Base-by-base conservation (phyloP, 176 grass and related monocot species). In the Coix lacrymajobi region DNA sequence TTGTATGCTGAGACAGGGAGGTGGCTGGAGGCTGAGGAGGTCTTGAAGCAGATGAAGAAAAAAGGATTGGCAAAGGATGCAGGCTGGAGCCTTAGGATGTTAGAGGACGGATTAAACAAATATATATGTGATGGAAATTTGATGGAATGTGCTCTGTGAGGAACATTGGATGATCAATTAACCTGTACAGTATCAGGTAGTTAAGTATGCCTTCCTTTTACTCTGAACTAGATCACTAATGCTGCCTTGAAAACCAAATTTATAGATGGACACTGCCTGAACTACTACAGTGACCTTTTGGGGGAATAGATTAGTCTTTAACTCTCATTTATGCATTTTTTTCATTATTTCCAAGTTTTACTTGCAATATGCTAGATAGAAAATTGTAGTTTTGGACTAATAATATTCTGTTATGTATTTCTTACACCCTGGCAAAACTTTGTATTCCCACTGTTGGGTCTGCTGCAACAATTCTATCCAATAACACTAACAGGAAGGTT, bases 21-120 rank as follows among this genome's bases (percentile, higher is more conserved):
- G 67, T 96, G 93, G 93, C 63, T 66, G 69, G 93, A 96, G 58
- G 90, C 90, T 29, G 83, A 85, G 79, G 67, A 82, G 37, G 54
- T 93, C 70, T 67, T 92, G 72, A 76, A 87, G 62, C 51, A 49
- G 70, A 87, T 88, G 83, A 96, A 85, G 71, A 72, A 82, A 81
- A 84, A 73, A 38, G 43, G 93, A 8, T 66, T 92, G 83, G 54
- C 44, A 69, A 96, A 96, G 86, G 79, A 96, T 75, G 84, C 88
- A 19, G 93, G 88, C n/a, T 85, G 85, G 93, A 92, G 83, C 73
- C 78, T 91, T 61, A 69, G 69, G 36, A 86, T 89, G 73, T 72
- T 78, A 82, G 88, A 76, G 41, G 72, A 82, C 44, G 83, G 19
- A 2, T 65, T 15, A 68, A 45, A 24, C 4, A 87, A 69, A 51